Conservation (phyloP, 768 basidiomycete species). For the Goffeauzyma gilvescens region DNA sequence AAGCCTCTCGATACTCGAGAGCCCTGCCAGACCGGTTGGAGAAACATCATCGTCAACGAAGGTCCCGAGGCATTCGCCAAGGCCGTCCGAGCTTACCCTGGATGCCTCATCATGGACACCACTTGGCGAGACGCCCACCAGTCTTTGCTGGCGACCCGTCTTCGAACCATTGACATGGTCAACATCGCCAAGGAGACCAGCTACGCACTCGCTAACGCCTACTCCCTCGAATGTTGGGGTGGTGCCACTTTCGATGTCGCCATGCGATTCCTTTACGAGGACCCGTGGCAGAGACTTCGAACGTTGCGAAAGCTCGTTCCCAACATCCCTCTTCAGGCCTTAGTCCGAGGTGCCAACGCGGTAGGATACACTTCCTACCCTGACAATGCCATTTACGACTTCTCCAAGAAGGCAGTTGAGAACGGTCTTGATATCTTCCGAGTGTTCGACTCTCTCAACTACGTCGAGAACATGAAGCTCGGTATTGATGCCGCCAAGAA, state of each 20-base stretch:
- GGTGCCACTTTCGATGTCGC: conserved; percentile 97
- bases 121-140: conserved; percentile 99
- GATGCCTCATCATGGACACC: conserved; percentile 59
- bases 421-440: conserved; percentile 99
- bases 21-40: conserved; percentile 82
- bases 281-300: conserved; percentile 97
- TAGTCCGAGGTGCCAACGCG: conserved; percentile 96
- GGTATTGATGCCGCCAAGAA: conserved; percentile 99
- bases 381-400: conserved; percentile 88
- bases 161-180: conserved; percentile 89
- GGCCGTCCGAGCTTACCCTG: conserved; percentile 88
- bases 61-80: conserved; percentile 97
- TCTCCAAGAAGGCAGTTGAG: conserved; percentile 98
- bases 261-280: conserved; percentile 98
- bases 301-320: conserved; percentile 86
- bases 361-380: conserved; percentile 98
- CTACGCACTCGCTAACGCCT: conserved; percentile 83
- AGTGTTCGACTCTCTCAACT: conserved; percentile 97
- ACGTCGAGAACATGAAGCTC: conserved; percentile 93
- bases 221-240: conserved; percentile 96
- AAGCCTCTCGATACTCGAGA: conserved; percentile 57
- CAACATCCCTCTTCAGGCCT: conserved; percentile 94
- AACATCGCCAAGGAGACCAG: conserved; percentile 98
- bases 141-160: conserved; percentile 83
- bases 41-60: conserved; percentile 93